Conservation (phyloP, 2,329 filamentous ascomycete genomes). For the Atkinsonella hypoxylon region DNA sequence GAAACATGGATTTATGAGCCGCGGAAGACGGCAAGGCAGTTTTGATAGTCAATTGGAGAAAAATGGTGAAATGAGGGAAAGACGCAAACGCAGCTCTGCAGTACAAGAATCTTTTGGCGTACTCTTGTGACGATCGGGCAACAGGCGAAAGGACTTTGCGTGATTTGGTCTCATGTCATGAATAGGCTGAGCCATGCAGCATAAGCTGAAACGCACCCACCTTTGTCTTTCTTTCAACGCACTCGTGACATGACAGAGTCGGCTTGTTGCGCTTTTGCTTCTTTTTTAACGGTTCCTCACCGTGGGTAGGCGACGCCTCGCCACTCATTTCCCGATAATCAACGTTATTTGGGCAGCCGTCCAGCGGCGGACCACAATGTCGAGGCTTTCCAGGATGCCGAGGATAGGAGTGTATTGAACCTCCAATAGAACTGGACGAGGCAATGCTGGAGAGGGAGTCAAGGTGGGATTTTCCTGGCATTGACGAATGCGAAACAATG, state of each 20-base stretch:
- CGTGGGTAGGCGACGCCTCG: conserved; percentile 10
- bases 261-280: conserved; percentile 81
- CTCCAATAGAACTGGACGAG: conserved; percentile 2
- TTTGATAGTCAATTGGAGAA: too few species aligned
- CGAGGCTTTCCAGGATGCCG: conserved; percentile 6
- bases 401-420: conserved; percentile 3
- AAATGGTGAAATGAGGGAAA: too few species aligned
- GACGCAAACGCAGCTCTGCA: too few species aligned
- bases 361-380: conserved; percentile 3
- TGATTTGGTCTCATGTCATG: not conserved
- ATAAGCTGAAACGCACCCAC: conserved; percentile 27
- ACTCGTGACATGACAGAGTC: conserved; percentile 66
- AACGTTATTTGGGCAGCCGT: conserved; percentile 7
- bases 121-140: too few species aligned
- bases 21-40: too few species aligned
- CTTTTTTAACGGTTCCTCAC: conserved; percentile 41
- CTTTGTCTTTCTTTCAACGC: conserved; percentile 74
- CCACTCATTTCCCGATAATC: conserved; percentile 7
- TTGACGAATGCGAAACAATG: not conserved
- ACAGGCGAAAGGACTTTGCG: too few species aligned
- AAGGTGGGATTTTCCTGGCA: conserved; percentile 5
- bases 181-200: not conserved
- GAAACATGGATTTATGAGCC: too few species aligned
- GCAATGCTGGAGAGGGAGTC: conserved; percentile 5
- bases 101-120: too few species aligned